These are phyloP conservation scores for Barnettozyma wickerhamii DNA, from an alignment of 805 yeast genomes.

Conservation along the genomic window DNA sequence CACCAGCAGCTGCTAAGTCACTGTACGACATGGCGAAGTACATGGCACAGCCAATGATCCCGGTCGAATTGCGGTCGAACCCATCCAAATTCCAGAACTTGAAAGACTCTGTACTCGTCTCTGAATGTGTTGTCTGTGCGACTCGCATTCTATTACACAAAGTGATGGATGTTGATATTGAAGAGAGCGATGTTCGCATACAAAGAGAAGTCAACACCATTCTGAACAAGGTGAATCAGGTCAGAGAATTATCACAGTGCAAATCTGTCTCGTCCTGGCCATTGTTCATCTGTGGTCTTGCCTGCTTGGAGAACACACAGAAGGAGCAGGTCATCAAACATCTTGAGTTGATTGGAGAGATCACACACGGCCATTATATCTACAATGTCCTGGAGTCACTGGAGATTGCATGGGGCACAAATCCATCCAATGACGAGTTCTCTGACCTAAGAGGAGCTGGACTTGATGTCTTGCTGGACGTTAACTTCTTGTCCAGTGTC, in stretches of 20 bases:
- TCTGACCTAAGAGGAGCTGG: background rate
- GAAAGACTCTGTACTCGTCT: conserved; percentile 16
- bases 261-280: conserved; percentile 18
- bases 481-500: background rate
- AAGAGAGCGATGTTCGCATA: conserved; percentile 6
- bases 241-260: conserved; percentile 9
- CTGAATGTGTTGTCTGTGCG: conserved; percentile 19
- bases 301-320: background rate
- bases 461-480: background rate
- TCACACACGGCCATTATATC: background rate
- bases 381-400: background rate
- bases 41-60: conserved; percentile 18
- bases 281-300: conserved; percentile 16
- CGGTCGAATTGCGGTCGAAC: conserved; percentile 13
- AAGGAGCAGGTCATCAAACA: background rate
- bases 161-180: conserved; percentile 7
- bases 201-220: conserved; percentile 12
- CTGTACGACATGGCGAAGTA: conserved; percentile 16
- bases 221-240: conserved; percentile 5
- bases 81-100: conserved; percentile 10
- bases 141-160: conserved; percentile 18
- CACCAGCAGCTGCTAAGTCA: conserved; percentile 9
- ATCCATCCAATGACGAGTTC: background rate
- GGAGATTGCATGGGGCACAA: background rate
- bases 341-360: background rate